Evolutionary conservation across 2,329 filamentous ascomycete species (phyloP).

Genomic region (Pestalotiopsis sp.): DNA sequence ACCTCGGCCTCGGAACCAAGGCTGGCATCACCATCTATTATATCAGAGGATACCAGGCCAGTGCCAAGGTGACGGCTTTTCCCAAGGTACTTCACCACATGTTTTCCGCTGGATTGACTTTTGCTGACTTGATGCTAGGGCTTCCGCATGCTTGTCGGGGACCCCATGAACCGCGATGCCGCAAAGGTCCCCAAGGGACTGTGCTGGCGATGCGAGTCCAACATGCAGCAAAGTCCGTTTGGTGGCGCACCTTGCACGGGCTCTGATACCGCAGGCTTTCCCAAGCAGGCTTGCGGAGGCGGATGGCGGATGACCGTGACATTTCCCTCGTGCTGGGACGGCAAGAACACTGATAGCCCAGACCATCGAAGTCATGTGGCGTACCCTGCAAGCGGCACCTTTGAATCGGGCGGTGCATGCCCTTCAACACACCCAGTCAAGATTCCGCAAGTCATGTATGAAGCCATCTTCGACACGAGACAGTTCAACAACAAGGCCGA

Average conservation of each 20-base stretch:
- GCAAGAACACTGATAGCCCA: conserved; percentile 46
- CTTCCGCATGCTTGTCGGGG: conserved; percentile 50
- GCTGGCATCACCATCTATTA: conserved; percentile 35
- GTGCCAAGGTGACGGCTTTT: conserved; percentile 43
- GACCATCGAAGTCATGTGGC: conserved; percentile 54
- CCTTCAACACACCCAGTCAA: conserved; percentile 53
- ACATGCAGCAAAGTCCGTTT: conserved; percentile 24
- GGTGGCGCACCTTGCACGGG: conserved; percentile 34
- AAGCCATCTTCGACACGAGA: conserved; percentile 54
- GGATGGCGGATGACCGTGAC: conserved; percentile 53
- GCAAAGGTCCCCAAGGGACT: conserved; percentile 30
- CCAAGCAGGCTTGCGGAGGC: conserved; percentile 50
- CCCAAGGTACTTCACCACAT: conserved; percentile 31
- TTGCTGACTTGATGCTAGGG: conserved; percentile 29
- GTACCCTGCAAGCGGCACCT: conserved; percentile 41
- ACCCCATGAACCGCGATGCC: conserved; percentile 29
- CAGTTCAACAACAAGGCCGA: conserved; percentile 28
- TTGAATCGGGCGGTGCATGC: conserved; percentile 46
- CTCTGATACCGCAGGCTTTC: conserved; percentile 50
- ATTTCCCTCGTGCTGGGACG: conserved; percentile 61
- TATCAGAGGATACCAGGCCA: conserved; percentile 27
- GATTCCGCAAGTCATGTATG: conserved; percentile 62
- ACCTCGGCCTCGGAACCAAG: conserved; percentile 27
- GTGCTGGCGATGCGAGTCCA: conserved; percentile 39
- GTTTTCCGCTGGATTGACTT: neutral